phyloP scores from a whole-genome alignment of 495 filamentous ascomycete species.

The Trichoderma erinaceum region DNA sequence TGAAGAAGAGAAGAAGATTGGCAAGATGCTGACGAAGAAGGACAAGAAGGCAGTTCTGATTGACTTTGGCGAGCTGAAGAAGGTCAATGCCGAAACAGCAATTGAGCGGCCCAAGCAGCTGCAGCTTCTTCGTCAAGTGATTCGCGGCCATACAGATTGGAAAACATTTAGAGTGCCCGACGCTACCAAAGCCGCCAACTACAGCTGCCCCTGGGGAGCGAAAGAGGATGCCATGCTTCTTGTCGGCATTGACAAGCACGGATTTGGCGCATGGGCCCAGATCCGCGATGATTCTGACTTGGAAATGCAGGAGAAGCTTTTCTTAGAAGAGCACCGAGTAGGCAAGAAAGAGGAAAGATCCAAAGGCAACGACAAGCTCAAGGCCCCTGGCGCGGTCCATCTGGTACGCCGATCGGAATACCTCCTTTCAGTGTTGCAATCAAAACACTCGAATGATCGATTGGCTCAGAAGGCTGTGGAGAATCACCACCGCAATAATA shows the following conservation, averaged over 20 bases:
- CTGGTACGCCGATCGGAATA: constrained; percentile 93
- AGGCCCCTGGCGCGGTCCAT: constrained; percentile 92
- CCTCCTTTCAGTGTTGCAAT: constrained; percentile 80
- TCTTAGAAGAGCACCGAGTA: constrained; percentile 95
- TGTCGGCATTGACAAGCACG: constrained; percentile 84
- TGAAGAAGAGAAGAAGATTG: constrained; percentile 63
- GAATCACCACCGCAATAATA: constrained; percentile 83
- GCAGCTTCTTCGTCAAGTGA: constrained; percentile 69
- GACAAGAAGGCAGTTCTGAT: constrained; percentile 95
- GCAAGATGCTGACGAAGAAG: constrained; percentile 81
- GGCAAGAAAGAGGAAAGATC: constrained; percentile 89
- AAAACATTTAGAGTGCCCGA: constrained; percentile 80
- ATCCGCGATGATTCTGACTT: constrained; percentile 91
- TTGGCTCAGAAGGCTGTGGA: constrained; percentile 76
- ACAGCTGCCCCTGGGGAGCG: constrained; percentile 83
- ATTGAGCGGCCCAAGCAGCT: constrained; percentile 84
- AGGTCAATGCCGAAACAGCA: constrained; percentile 90
- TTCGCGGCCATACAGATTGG: constrained; percentile 55
- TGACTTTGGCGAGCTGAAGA: constrained; percentile 83
- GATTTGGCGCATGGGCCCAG: constrained; percentile 86
- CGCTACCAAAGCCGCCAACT: constrained; percentile 79
- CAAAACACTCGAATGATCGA: constrained; percentile 62
- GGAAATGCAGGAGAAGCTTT: constrained; percentile 84
- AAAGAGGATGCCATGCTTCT: constrained; percentile 96
- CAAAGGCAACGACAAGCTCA: constrained; percentile 72